These are phyloP conservation scores for Rhizoctonia solani DNA, from an alignment of 1,284 basidiomycete species.

Conservation along the genomic window DNA sequence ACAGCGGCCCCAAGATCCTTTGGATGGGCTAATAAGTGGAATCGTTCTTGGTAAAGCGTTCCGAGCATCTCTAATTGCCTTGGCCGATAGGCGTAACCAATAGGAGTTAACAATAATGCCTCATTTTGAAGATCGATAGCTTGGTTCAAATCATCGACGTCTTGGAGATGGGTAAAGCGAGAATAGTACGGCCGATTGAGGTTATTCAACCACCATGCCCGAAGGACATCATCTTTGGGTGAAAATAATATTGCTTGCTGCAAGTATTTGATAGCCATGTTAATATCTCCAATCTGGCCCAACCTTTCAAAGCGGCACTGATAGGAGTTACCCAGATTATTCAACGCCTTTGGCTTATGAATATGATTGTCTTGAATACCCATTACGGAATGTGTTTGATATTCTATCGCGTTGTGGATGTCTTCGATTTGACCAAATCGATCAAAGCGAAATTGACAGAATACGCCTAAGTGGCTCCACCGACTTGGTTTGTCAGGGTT, in stretches of 20 bases:
- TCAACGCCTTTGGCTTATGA: neutral
- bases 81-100: neutral
- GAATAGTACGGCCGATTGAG: neutral
- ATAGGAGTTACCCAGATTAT: neutral
- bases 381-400: neutral
- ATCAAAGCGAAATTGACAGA: neutral
- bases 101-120: neutral
- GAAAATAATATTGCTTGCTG: neutral
- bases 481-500: neutral
- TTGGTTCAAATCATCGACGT: neutral
- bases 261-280: neutral
- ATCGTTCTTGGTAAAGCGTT: neutral
- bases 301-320: neutral
- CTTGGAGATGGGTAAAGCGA: neutral
- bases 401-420: neutral
- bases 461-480: neutral
- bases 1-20: too few species aligned
- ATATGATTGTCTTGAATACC: neutral
- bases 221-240: neutral
- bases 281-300: neutral
- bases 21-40: too few species aligned
- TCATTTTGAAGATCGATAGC: neutral
- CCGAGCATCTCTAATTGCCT: neutral
- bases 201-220: neutral
- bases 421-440: neutral